Base-by-base conservation (phyloP, 441 rosid genomes). In the Dalechampia spathulata region DNA sequence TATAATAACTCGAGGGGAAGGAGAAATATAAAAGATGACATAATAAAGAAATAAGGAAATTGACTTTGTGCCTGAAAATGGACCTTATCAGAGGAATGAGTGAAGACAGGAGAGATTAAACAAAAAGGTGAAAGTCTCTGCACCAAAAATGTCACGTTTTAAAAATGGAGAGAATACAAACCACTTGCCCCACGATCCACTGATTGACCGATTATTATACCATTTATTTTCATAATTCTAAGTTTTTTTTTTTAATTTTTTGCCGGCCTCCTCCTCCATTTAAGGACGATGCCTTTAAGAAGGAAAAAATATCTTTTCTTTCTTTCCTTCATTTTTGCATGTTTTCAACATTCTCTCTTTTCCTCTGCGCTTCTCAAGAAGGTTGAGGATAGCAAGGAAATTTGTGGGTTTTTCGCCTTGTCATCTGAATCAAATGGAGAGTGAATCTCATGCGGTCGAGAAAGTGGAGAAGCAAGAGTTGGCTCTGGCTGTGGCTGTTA, bases 381-480 rank as follows among this genome's bases (percentile, higher is more conserved):
- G 27, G 20, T 26, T 26, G 42, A 41, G 20, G 30, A 30, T 7
- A 38, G 1, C 9, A 26, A 49, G 2, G 16, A 25, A 14, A 13
- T 32, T 45, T 46, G 32, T 49, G 38, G 45, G 19, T 16, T 36
- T 42, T 17, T 14, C n/a, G n/a, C 16, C 34, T 49, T 44, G 14
- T 51, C 56, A 55, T 39, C 42, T 62, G 58, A 13, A 36, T 26
- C 44, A 20, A 20, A 66, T 66, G 78, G 74, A 58, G 42, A 62
- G 34, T 36, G 61, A 54, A 51, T 51, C 66, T 22, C 52, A 55
- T 30, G n/a, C n/a, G n/a, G n/a, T n/a, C n/a, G n/a, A n/a, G n/a
- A n/a, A n/a, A n/a, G n/a, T n/a, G n/a, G n/a, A n/a, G n/a, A n/a
- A n/a, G n/a, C n/a, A n/a, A n/a, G n/a, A n/a, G n/a, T n/a, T n/a